Conservation (phyloP, 2,329 filamentous ascomycete species). For the Didymella pinodella region DNA sequence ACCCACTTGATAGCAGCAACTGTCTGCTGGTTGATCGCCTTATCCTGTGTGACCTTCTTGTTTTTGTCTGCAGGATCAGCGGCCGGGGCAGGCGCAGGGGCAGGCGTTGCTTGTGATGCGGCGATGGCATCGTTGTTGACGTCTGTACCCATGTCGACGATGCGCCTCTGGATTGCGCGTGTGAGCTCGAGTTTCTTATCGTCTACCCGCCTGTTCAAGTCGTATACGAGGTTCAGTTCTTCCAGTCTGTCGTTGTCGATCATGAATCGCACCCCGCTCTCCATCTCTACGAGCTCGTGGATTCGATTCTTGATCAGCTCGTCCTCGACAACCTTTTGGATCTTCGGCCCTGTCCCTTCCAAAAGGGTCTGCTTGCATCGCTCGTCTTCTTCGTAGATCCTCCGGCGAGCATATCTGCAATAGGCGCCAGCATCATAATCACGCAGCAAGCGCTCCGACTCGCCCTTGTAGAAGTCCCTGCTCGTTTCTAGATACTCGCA, state of each 20-base stretch:
- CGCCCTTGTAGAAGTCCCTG: constrained; percentile 74
- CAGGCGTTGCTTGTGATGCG: constrained; percentile 62
- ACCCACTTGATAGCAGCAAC: constrained; percentile 93
- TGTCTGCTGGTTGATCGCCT: constrained; percentile 76
- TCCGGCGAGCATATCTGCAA: constrained; percentile 75
- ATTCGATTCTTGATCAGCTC: constrained; percentile 82
- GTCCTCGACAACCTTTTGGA: constrained; percentile 78
- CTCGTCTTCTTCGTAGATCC: constrained; percentile 81
- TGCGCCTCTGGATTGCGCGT: constrained; percentile 73
- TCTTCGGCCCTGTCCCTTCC: constrained; percentile 73
- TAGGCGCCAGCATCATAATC: constrained; percentile 84
- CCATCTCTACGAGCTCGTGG: constrained; percentile 81
- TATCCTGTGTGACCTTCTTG: constrained; percentile 55
- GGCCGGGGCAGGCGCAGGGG: constrained; percentile 40
- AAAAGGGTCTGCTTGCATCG: constrained; percentile 86
- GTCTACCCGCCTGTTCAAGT: constrained; percentile 80
- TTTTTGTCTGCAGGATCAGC: constrained; percentile 61
- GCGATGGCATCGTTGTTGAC: constrained; percentile 74
- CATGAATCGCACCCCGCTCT: constrained; percentile 89
- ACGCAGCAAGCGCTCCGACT: constrained; percentile 77
- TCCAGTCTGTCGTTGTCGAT: constrained; percentile 84
- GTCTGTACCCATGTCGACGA: constrained; percentile 80
- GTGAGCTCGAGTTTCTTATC: constrained; percentile 74
- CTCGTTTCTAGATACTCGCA: constrained; percentile 76
- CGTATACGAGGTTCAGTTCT: constrained; percentile 82